A percentile compares a stretch with the other conserved stretches of the same genome.
Conservation (phyloP, 2,329 filamentous ascomycete genomes). For the Pseudogymnoascus sp. region DNA sequence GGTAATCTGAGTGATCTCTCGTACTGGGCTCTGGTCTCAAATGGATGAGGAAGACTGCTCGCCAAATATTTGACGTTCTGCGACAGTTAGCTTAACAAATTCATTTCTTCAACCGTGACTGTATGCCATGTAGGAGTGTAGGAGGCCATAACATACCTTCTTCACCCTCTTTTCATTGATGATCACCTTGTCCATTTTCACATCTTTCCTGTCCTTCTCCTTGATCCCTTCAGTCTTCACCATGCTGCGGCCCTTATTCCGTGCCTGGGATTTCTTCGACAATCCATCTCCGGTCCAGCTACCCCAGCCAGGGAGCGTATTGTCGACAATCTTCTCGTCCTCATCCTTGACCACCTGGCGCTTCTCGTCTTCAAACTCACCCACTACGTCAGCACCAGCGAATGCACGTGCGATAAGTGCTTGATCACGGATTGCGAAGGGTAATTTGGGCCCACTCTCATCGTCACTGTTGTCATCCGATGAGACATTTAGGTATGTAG, state of each 20-base stretch:
- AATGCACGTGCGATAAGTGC: slow-evolving; percentile 76
- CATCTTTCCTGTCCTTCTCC: slow-evolving; percentile 69
- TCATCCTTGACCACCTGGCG: slow-evolving; percentile 61
- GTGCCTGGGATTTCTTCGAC: slow-evolving; percentile 58
- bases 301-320: slow-evolving; percentile 90
- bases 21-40: slow-evolving; percentile 81
- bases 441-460: slow-evolving; percentile 44
- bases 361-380: slow-evolving; percentile 77
- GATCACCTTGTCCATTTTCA: slow-evolving; percentile 75
- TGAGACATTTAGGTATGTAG: slow-evolving; percentile 19
- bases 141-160: slow-evolving; percentile 51
- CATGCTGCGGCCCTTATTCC: slow-evolving; percentile 53
- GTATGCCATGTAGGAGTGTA: neutral
- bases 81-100: neutral
- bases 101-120: neutral
- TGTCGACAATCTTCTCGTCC: slow-evolving; percentile 73
- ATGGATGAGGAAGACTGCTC: slow-evolving; percentile 75
- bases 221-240: slow-evolving; percentile 66
- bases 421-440: slow-evolving; percentile 50
- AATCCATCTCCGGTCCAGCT: slow-evolving; percentile 82
- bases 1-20: slow-evolving; percentile 80
- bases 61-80: slow-evolving; percentile 84
- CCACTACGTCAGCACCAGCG: slow-evolving; percentile 75
- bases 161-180: slow-evolving; percentile 85
- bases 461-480: slow-evolving; percentile 31